These are phyloP conservation scores for Arthrobotrys pseudoclavata DNA, from an alignment of 2,329 filamentous ascomycete genomes.

Conservation along the genomic window DNA sequence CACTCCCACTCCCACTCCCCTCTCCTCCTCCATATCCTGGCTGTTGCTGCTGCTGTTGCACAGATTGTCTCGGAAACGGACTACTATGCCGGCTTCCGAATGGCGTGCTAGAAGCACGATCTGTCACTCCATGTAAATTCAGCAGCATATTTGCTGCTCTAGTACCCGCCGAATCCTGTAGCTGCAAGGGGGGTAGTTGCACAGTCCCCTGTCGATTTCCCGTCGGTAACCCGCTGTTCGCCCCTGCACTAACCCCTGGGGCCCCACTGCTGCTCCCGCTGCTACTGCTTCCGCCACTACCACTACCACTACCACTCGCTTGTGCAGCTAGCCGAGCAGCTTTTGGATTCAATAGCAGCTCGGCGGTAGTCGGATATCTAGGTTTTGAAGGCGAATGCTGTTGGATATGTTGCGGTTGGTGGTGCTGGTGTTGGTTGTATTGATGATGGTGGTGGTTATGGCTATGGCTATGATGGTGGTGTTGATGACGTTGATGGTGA, in stretches of 20 bases:
- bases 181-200: constrained; percentile 36
- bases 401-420: constrained; percentile 19
- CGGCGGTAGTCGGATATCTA: constrained; percentile 49
- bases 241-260: constrained; percentile 21
- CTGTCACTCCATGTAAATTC: constrained; percentile 48
- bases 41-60: constrained; percentile 42
- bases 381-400: constrained; percentile 38
- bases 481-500: constrained; percentile 21
- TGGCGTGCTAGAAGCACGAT: constrained; percentile 40
- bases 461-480: constrained; percentile 20
- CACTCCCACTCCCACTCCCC: constrained; percentile 8
- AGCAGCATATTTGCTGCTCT: constrained; percentile 53
- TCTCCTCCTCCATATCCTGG: constrained; percentile 31
- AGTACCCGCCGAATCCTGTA: constrained; percentile 36
- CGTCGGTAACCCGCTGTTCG: constrained; percentile 25
- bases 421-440: constrained; percentile 2
- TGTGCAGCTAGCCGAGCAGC: constrained; percentile 31
- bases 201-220: constrained; percentile 31
- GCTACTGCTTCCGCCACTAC: neutral
- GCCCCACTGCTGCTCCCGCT: neutral
- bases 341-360: constrained; percentile 50
- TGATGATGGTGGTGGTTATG: neutral
- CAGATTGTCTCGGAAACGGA: constrained; percentile 31
- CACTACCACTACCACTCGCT: neutral
- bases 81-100: constrained; percentile 49